These are phyloP conservation scores for Scutellaria minor DNA, from an alignment of 257 asterid genomes.

Conservation along the genomic window DNA sequence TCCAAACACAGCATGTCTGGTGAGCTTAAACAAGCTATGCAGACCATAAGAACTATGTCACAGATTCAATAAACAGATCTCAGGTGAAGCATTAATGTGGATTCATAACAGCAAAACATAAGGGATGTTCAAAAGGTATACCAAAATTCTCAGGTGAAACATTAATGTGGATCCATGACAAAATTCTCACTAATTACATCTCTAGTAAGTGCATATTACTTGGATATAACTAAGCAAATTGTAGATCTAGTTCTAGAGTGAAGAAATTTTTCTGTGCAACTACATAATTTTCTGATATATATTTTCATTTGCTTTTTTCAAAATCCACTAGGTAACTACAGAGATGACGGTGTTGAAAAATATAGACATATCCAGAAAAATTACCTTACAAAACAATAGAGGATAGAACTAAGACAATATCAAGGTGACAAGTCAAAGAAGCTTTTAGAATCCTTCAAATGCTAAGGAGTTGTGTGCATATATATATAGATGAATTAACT, in stretches of 20 bases:
- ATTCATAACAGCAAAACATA: conserved; percentile 10
- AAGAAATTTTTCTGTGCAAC: background rate
- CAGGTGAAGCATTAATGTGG: conserved; percentile 19
- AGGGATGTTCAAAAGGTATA: conserved; percentile 13
- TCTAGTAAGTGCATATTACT: background rate
- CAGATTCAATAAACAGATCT: conserved; percentile 17
- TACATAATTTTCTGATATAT: background rate
- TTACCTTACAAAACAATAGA: conserved; percentile 4
- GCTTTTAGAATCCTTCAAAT: background rate
- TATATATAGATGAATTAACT: background rate
- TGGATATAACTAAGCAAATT: conserved; percentile 10
- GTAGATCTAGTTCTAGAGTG: background rate
- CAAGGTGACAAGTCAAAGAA: conserved; percentile 17
- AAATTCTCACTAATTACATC: conserved; percentile 5
- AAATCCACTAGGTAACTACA: conserved; percentile 8
- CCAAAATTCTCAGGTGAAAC: background rate
- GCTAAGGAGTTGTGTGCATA: conserved; percentile 17
- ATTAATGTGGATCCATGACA: background rate
- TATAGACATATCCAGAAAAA: conserved; percentile 6
- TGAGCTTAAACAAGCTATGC: conserved; percentile 15
- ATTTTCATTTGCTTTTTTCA: conserved; percentile 9
- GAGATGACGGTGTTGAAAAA: background rate
- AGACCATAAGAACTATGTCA: conserved; percentile 13
- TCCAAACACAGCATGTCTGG: background rate
- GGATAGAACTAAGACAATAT: conserved; percentile 1